Conservation (phyloP, 345 rosid genomes). For the Gossypium anomalum region DNA sequence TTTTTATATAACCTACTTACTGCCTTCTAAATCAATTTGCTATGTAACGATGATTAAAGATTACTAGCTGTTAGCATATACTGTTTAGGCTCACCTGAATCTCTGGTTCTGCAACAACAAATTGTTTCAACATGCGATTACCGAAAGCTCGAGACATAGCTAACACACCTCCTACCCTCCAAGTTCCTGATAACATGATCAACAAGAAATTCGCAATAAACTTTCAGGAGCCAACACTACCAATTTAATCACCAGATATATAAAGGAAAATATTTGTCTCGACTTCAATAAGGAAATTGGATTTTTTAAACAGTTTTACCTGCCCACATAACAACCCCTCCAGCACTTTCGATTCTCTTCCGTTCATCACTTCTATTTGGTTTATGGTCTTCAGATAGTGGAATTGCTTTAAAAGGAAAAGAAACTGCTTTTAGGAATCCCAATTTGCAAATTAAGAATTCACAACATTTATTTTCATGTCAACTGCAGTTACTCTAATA, state of each 20-base stretch:
- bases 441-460: neutral
- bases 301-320: slow-evolving; percentile 40
- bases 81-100: slow-evolving; percentile 64
- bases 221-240: neutral
- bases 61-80: neutral
- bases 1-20: slow-evolving; percentile 8
- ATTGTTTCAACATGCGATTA: slow-evolving; percentile 97
- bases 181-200: slow-evolving; percentile 62
- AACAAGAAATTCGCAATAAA: slow-evolving; percentile 9
- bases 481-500: neutral
- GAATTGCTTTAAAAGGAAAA: slow-evolving; percentile 55
- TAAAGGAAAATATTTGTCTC: neutral
- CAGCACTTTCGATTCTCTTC: slow-evolving; percentile 93
- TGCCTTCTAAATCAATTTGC: neutral
- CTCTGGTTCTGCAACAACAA: slow-evolving; percentile 96
- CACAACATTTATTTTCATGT: slow-evolving; percentile 4
- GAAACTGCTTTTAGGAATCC: slow-evolving; percentile 12
- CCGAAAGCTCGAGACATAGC: slow-evolving; percentile 99
- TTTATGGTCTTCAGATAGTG: slow-evolving; percentile 98
- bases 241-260: neutral
- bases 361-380: slow-evolving; percentile 98
- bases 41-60: neutral
- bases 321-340: slow-evolving; percentile 98
- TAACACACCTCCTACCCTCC: slow-evolving; percentile 99
- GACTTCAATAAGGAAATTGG: slow-evolving; percentile 1